Conservation (phyloP, 2,329 filamentous ascomycete genomes). For the Microascus cirrosus region DNA sequence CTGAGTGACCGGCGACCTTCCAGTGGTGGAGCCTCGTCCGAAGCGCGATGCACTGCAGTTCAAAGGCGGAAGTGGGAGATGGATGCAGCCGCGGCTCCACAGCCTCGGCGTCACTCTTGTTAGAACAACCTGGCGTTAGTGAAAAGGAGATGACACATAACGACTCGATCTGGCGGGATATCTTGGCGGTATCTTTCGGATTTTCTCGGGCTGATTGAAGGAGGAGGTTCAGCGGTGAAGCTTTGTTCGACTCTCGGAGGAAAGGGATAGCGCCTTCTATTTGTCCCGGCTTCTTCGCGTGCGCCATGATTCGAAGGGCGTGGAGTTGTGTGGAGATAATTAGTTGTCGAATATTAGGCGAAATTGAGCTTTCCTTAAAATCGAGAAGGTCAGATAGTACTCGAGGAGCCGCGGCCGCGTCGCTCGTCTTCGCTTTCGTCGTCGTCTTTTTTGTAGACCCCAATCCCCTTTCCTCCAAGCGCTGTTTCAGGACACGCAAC, state of each 20-base stretch:
- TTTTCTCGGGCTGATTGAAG: conserved; percentile 29
- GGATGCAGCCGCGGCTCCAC: conserved; percentile 42
- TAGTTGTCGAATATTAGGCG: conserved; percentile 35
- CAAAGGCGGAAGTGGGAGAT: conserved; percentile 44
- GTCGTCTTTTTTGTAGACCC: conserved; percentile 14
- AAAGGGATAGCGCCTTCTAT: conserved; percentile 46
- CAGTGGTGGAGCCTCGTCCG: conserved; percentile 53
- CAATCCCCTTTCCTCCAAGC: conserved; percentile 33
- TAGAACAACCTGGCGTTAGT: conserved; percentile 56
- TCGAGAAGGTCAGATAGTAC: conserved; percentile 48
- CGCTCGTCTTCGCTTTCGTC: conserved; percentile 18
- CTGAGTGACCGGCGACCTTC: conserved; percentile 47
- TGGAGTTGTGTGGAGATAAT: conserved; percentile 56
- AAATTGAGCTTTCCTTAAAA: conserved; percentile 35
- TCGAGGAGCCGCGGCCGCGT: conserved; percentile 17
- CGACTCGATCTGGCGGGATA: conserved; percentile 53
- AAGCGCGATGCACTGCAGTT: conserved; percentile 54
- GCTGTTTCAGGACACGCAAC: conserved; percentile 51
- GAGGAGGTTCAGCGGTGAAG: conserved; percentile 49
- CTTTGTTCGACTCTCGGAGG: conserved; percentile 37
- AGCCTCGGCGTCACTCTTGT: conserved; percentile 47
- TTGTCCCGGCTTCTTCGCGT: conserved; percentile 45
- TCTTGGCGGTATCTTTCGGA: conserved; percentile 40
- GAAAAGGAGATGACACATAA: conserved; percentile 55
- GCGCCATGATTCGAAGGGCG: conserved; percentile 50